Evolutionary conservation across 768 basidiomycete species (phyloP).

Genomic region (Cystobasidium onofrii): DNA sequence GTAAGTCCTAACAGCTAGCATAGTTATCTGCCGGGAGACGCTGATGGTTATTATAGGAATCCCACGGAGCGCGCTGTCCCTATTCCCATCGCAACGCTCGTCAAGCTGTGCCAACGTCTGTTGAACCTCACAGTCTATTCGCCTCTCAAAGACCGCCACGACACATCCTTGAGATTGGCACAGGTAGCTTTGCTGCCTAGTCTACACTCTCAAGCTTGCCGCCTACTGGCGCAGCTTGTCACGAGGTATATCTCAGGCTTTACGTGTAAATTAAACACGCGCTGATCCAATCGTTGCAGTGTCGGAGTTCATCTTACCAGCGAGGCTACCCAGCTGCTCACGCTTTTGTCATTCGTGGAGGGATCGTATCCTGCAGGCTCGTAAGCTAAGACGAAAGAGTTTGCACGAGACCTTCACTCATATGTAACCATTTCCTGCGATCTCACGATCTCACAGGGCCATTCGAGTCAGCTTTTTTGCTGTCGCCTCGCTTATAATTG

Average conservation of each 20-base stretch:
- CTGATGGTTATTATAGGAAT: neutral
- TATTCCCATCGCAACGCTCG: constrained; percentile 7
- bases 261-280: neutral
- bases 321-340: constrained; percentile 1
- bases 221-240: constrained; percentile 5
- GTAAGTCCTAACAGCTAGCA: neutral
- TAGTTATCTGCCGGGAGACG: too few species aligned
- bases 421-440: neutral
- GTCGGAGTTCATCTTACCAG: neutral
- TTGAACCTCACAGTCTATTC: constrained; percentile 8
- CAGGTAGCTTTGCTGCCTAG: constrained; percentile 18
- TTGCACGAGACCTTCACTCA: neutral
- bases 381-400: neutral
- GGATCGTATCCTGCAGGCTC: constrained; percentile 12
- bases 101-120: constrained; percentile 10
- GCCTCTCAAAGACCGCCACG: constrained; percentile 5
- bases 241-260: neutral
- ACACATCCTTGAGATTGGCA: constrained; percentile 1
- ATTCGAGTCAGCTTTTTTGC: constrained; percentile 9
- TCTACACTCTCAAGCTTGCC: constrained; percentile 16
- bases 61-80: constrained; percentile 29
- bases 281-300: neutral
- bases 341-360: constrained; percentile 1
- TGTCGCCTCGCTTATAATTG: constrained; percentile 6
- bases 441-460: neutral